phyloP scores from a whole-genome alignment of 768 basidiomycete species.

The Collybia sp. region DNA sequence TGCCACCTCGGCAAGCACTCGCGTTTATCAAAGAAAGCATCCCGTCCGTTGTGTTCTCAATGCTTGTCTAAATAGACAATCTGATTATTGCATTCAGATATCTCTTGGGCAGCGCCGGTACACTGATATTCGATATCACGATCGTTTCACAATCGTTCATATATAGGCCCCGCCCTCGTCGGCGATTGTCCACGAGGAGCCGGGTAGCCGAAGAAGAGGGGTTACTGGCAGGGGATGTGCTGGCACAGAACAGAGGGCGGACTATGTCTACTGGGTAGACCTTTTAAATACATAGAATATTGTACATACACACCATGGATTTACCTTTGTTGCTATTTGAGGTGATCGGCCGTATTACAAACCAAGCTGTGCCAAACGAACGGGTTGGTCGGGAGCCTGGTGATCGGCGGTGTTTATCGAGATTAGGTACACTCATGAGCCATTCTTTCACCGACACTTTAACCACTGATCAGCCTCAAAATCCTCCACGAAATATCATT shows the following conservation, averaged over 20 bases:
- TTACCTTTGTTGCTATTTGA: no score
- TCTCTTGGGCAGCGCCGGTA: constrained; percentile 88
- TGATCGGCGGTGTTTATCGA: no score
- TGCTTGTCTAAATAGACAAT: background rate
- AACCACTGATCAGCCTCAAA: no score
- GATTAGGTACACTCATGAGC: no score
- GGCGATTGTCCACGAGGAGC: constrained; percentile 23
- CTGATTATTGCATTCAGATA: constrained; percentile 44
- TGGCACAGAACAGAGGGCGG: constrained; percentile 29
- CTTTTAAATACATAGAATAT: background rate
- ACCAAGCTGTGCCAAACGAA: no score
- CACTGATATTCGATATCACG: constrained; percentile 87
- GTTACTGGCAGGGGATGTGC: constrained; percentile 38
- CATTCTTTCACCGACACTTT: no score
- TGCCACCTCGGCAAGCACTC: constrained; percentile 54
- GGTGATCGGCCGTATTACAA: no score
- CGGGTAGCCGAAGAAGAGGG: constrained; percentile 44
- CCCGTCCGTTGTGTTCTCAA: constrained; percentile 52
- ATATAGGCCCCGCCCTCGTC: constrained; percentile 53
- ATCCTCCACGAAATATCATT: no score
- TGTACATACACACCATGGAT: no score
- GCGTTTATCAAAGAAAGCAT: constrained; percentile 77
- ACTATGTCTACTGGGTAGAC: constrained; percentile 25
- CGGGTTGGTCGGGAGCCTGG: background rate
- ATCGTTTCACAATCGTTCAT: constrained; percentile 84